phyloP scores from a whole-genome alignment of 2,329 filamentous ascomycete species.

The Colletotrichum agaves region DNA sequence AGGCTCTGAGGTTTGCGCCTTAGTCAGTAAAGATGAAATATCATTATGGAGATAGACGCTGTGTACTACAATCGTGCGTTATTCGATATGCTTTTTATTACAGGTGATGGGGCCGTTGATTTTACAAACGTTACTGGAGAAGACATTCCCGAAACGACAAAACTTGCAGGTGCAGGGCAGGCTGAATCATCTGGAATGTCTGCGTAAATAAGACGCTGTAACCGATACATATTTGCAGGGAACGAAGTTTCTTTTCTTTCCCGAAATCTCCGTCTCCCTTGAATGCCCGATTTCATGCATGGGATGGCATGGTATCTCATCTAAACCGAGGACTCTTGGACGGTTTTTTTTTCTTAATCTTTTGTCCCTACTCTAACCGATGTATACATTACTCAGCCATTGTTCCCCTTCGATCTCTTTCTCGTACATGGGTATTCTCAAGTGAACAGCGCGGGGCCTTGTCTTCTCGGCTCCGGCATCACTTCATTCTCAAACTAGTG shows the following conservation, averaged over 20 bases:
- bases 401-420: neutral
- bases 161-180: too few relatives aligned
- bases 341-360: neutral
- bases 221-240: too few relatives aligned
- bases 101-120: too few relatives aligned
- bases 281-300: slow-evolving; percentile 38
- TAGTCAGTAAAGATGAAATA: slow-evolving; percentile 3
- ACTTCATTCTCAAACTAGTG: slow-evolving; percentile 55
- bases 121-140: too few relatives aligned
- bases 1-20: neutral
- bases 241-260: neutral
- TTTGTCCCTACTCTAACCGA: slow-evolving; percentile 5
- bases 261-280: slow-evolving; percentile 1
- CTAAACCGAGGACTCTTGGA: slow-evolving; percentile 5
- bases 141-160: too few relatives aligned
- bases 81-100: too few relatives aligned
- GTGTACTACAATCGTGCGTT: too few relatives aligned
- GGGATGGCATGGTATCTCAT: neutral
- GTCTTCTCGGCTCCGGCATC: slow-evolving; percentile 46
- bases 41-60: neutral
- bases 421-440: slow-evolving; percentile 39
- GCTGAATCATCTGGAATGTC: too few relatives aligned
- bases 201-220: too few relatives aligned
- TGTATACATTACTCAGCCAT: neutral
- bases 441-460: slow-evolving; percentile 53